phyloP scores from a whole-genome alignment of 306 rosid genomes.

The Senna siamea region DNA sequence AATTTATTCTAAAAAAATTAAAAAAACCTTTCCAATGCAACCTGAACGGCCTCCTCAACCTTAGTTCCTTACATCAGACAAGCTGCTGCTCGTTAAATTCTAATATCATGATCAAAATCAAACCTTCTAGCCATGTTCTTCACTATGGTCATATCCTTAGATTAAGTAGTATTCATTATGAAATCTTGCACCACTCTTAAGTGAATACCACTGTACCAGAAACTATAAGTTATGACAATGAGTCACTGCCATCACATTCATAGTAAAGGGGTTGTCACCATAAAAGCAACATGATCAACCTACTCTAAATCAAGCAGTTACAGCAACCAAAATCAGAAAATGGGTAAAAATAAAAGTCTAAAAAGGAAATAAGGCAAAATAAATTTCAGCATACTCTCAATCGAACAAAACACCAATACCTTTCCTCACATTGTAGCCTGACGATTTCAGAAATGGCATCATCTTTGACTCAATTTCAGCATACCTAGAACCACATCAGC shows the following conservation, averaged over 20 bases:
- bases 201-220: slow-evolving; percentile 5
- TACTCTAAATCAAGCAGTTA: slow-evolving; percentile 22
- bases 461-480: slow-evolving; percentile 92
- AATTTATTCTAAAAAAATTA: too few relatives aligned
- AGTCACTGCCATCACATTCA: background rate
- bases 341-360: background rate
- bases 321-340: slow-evolving; percentile 12
- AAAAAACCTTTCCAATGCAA: slow-evolving; percentile 6
- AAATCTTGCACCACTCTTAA: slow-evolving; percentile 26
- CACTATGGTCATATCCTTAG: slow-evolving; percentile 10
- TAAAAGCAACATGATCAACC: slow-evolving; percentile 14
- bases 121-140: slow-evolving; percentile 14
- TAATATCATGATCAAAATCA: slow-evolving; percentile 10
- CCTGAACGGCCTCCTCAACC: slow-evolving; percentile 15
- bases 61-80: slow-evolving; percentile 20
- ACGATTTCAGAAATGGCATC: slow-evolving; percentile 78
- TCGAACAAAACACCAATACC: slow-evolving; percentile 50
- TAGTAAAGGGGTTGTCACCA: slow-evolving; percentile 3
- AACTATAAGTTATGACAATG: slow-evolving; percentile 20
- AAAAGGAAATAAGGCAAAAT: background rate
- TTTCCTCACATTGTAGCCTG: slow-evolving; percentile 97
- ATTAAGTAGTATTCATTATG: slow-evolving; percentile 26
- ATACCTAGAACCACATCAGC: slow-evolving; percentile 59
- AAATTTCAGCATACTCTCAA: slow-evolving; percentile 24
- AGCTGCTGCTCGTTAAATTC: slow-evolving; percentile 10